Evolutionary conservation across 768 basidiomycete genomes (phyloP), one percentile per base, ranked within the genome.

Genomic region (Serendipita sp.): DNA sequence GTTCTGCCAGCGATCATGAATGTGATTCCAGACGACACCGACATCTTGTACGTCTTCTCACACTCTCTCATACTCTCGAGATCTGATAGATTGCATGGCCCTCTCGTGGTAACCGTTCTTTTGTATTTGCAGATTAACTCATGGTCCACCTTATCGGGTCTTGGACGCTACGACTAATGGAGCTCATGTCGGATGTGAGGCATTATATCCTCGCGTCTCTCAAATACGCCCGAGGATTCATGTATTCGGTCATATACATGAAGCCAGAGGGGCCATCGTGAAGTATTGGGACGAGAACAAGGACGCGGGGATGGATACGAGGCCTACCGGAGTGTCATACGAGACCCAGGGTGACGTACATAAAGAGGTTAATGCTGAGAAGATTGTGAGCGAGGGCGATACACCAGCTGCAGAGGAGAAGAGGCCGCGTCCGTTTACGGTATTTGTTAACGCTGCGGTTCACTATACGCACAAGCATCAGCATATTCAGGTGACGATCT

Each of bases 191-290:
- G 53, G 11, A n/a, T 58, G 53, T 28, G 24, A n/a, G 9, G 26
- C 20, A 33, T 13, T 58, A 4, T 30, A 33, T n/a, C 9, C 9
- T 9, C 9, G 20, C 4, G 53, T 28, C 9, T 4, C 22, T 9
- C 30, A 24, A 34, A 4, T 28, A n/a, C 53, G 53, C 9, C 53
- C 53, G 9, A 34, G 11, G 11, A 58, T 58, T n/a, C 53, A 58
- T 28, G 33, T 58, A 24, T 58, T 58, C 20, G 53, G 53, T 4
- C 53, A 58, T 58, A 58, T 58, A n/a, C 53, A 58, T 24, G 53
- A 58, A 58, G 53, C 24, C 4, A 4, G 53, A 11, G 53, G 53
- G 4, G 53, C 53, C 31, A n/a, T 58, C 26, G 53, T 58, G 4
- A 4, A 31, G 31, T 28, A 58, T 11, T 58, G 53, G 53, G 26